Conservation (phyloP, 2,329 filamentous ascomycete genomes). For the Trichophaea hybrida region DNA sequence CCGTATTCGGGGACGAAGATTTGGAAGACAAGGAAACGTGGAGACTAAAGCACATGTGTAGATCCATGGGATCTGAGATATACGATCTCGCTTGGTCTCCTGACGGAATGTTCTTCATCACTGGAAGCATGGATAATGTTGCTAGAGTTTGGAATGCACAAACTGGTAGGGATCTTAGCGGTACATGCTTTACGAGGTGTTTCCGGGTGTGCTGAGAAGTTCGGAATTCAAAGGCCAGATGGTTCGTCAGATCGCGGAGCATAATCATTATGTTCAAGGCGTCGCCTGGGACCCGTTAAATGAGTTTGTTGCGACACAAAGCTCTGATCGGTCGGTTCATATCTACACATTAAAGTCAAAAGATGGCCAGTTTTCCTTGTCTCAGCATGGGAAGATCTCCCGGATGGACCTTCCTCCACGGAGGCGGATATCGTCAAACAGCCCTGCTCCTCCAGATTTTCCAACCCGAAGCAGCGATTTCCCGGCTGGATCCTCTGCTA, state of each 20-base stretch:
- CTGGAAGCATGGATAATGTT: constrained; percentile 98
- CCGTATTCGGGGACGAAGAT: constrained; percentile 67
- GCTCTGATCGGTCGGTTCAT: constrained; percentile 92
- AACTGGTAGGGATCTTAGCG: constrained; percentile 48
- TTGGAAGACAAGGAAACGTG: constrained; percentile 92
- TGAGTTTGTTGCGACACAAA: constrained; percentile 95
- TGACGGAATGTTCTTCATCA: constrained; percentile 92
- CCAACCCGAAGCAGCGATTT: constrained; percentile 44
- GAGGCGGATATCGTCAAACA: constrained; percentile 73
- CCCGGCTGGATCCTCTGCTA: constrained; percentile 35
- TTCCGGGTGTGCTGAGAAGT: constrained; percentile 4
- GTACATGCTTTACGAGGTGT: neutral
- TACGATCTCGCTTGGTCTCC: constrained; percentile 98
- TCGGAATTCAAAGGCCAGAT: constrained; percentile 39
- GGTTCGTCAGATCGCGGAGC: constrained; percentile 87
- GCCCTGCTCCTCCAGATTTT: constrained; percentile 78
- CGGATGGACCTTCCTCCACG: constrained; percentile 75
- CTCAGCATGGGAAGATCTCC: constrained; percentile 63
- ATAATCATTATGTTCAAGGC: constrained; percentile 95
- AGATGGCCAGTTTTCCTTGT: constrained; percentile 81
- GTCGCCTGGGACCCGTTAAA: constrained; percentile 97
- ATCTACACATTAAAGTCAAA: constrained; percentile 95
- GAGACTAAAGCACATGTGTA: constrained; percentile 95
- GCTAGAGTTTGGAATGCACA: constrained; percentile 91
- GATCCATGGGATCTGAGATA: constrained; percentile 86